Evolutionary conservation across 306 rosid species (phyloP).

Genomic region (Dryas octopetala): DNA sequence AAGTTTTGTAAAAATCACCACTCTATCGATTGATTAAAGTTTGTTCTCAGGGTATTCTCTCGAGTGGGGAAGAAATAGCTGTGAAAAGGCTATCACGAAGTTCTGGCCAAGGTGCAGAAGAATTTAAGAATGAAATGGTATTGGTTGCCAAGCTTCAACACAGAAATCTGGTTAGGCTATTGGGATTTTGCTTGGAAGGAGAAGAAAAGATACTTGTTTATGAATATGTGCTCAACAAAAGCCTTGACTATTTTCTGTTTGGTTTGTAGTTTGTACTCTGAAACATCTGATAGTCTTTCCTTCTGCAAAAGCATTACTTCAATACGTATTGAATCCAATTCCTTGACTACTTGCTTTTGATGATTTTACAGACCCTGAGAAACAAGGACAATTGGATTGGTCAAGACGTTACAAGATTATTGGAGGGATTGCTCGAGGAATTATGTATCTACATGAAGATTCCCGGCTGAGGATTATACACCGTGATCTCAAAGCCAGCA

Average conservation of each 20-base stretch:
- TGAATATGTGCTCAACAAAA: slow-evolving; percentile 49
- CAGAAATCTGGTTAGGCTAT: slow-evolving; percentile 48
- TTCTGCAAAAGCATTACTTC: background rate
- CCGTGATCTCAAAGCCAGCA: slow-evolving; percentile 28
- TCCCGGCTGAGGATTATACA: slow-evolving; percentile 26
- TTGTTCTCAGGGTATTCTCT: slow-evolving; percentile 45
- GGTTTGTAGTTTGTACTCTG: slow-evolving; percentile 33
- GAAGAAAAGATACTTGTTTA: slow-evolving; percentile 57
- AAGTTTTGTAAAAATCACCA: too few relatives aligned
- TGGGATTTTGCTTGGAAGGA: slow-evolving; percentile 58
- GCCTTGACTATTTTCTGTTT: slow-evolving; percentile 47
- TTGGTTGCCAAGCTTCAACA: slow-evolving; percentile 63
- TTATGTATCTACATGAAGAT: slow-evolving; percentile 29
- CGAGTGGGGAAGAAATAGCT: slow-evolving; percentile 51
- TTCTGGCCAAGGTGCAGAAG: slow-evolving; percentile 48
- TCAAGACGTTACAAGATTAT: slow-evolving; percentile 19
- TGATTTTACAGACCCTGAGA: slow-evolving; percentile 9
- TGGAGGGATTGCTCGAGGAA: slow-evolving; percentile 24
- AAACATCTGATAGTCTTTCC: background rate
- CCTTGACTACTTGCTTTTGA: background rate
- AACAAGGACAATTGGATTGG: slow-evolving; percentile 22
- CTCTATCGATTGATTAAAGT: background rate
- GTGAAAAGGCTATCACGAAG: slow-evolving; percentile 56
- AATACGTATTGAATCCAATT: too few relatives aligned
- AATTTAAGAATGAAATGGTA: slow-evolving; percentile 58